Evolutionary conservation across 495 filamentous ascomycete species (phyloP).

Genomic region (Xylaria longipes): DNA sequence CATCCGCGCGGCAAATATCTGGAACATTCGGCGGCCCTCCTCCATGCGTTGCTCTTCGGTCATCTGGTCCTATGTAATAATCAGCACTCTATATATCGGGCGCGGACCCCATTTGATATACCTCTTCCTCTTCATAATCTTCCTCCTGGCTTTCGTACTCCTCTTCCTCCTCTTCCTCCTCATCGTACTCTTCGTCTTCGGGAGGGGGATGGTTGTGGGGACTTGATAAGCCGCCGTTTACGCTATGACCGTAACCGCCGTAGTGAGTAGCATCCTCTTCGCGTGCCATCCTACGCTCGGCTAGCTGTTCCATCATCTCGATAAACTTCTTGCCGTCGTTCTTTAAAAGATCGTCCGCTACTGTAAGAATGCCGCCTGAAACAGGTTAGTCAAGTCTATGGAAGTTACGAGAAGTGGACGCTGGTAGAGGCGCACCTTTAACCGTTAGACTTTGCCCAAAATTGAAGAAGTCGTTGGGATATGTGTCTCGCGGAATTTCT

Average conservation of each 20-base stretch:
- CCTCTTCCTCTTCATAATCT: slow-evolving; percentile 87
- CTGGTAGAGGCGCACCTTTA: slow-evolving; percentile 71
- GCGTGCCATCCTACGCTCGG: slow-evolving; percentile 94
- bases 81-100: slow-evolving; percentile 35
- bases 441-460: slow-evolving; percentile 97
- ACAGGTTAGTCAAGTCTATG: slow-evolving; percentile 41
- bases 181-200: slow-evolving; percentile 75
- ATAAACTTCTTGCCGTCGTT: slow-evolving; percentile 99
- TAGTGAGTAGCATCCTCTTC: slow-evolving; percentile 84
- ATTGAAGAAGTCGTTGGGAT: slow-evolving; percentile 85
- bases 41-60: slow-evolving; percentile 99
- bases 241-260: slow-evolving; percentile 63
- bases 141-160: slow-evolving; percentile 89
- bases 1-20: slow-evolving; percentile 99
- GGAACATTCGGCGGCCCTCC: slow-evolving; percentile 97
- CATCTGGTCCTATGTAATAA: slow-evolving; percentile 78
- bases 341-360: slow-evolving; percentile 96
- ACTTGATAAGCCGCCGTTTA: slow-evolving; percentile 49
- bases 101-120: slow-evolving; percentile 49
- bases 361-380: slow-evolving; percentile 95
- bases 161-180: slow-evolving; percentile 86
- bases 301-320: slow-evolving; percentile 99
- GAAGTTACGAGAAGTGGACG: slow-evolving; percentile 40
- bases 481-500: slow-evolving; percentile 67
- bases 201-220: slow-evolving; percentile 60